Conservation (phyloP, 208 protist species). For the Spongospora subterranea region DNA sequence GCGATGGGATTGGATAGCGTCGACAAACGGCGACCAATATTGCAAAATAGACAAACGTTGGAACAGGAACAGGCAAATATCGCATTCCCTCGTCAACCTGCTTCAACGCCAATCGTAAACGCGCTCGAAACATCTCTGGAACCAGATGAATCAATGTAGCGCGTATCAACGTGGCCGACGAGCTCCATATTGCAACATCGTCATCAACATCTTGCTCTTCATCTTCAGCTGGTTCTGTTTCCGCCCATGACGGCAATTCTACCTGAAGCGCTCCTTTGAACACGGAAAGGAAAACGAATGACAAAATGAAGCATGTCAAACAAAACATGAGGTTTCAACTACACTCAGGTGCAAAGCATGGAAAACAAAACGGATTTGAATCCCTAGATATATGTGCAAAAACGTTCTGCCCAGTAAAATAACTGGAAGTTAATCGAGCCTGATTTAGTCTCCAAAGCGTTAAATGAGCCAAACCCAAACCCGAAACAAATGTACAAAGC, state of each 20-base stretch:
- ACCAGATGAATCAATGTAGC: slow-evolving; percentile 5
- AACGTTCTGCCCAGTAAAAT: too few species aligned
- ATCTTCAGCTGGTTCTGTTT: not conserved
- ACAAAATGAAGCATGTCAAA: too few species aligned
- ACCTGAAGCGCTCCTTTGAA: not conserved
- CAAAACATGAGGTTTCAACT: too few species aligned
- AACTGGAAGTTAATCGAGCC: too few species aligned
- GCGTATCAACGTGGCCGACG: not conserved
- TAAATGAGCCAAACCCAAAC: too few species aligned
- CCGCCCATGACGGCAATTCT: not conserved
- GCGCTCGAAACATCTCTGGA: not conserved
- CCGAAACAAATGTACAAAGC: too few species aligned
- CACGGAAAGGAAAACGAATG: too few species aligned
- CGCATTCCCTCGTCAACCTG: not conserved
- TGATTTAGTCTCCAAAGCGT: too few species aligned
- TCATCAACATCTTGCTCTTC: not conserved
- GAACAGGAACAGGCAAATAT: not conserved
- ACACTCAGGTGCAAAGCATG: too few species aligned
- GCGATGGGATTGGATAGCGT: not conserved
- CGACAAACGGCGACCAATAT: not conserved
- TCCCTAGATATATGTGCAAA: too few species aligned
- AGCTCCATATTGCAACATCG: not conserved
- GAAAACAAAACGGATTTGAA: too few species aligned
- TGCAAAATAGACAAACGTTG: not conserved
- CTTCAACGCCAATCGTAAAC: not conserved